phyloP scores from a whole-genome alignment of 106 monocot genomes.

The Amphibolis antarctica region DNA sequence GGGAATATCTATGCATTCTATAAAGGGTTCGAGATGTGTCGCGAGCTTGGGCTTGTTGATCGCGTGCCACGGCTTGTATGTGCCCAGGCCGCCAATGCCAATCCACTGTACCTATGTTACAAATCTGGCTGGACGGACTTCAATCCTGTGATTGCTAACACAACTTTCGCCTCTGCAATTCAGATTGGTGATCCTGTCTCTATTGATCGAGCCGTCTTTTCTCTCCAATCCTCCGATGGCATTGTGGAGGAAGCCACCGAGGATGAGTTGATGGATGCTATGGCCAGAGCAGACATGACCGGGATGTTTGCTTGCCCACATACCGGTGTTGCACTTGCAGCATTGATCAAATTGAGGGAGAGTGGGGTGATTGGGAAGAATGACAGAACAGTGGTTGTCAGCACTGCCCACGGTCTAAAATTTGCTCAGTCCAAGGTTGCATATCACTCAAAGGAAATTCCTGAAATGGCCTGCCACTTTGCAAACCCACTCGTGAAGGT shows the following conservation, averaged over 20 bases:
- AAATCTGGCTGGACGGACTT: constrained; percentile 58
- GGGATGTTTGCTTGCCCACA: constrained; percentile 96
- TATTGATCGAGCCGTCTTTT: constrained; percentile 71
- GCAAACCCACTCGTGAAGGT: constrained; percentile 78
- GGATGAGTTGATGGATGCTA: constrained; percentile 92
- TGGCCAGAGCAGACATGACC: constrained; percentile 61
- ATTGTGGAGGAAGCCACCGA: constrained; percentile 94
- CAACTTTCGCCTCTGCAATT: constrained; percentile 83
- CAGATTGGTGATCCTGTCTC: constrained; percentile 94
- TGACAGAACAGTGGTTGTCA: constrained; percentile 70
- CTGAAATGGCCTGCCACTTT: constrained; percentile 47
- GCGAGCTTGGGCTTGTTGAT: constrained; percentile 70
- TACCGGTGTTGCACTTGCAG: constrained; percentile 88
- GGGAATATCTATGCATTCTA: constrained; percentile 98
- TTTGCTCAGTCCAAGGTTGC: constrained; percentile 77
- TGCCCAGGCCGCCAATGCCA: constrained; percentile 86
- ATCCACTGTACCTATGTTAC: constrained; percentile 75
- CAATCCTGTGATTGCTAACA: constrained; percentile 38
- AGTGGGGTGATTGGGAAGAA: constrained; percentile 44
- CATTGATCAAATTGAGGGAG: constrained; percentile 58
- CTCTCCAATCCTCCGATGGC: constrained; percentile 45
- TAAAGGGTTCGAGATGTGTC: constrained; percentile 92
- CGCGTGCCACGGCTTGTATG: constrained; percentile 68
- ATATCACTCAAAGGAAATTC: constrained; percentile 55
- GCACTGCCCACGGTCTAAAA: constrained; percentile 86